Conservation (phyloP, 2,329 filamentous ascomycete species). For the Penicillium crustosum region DNA sequence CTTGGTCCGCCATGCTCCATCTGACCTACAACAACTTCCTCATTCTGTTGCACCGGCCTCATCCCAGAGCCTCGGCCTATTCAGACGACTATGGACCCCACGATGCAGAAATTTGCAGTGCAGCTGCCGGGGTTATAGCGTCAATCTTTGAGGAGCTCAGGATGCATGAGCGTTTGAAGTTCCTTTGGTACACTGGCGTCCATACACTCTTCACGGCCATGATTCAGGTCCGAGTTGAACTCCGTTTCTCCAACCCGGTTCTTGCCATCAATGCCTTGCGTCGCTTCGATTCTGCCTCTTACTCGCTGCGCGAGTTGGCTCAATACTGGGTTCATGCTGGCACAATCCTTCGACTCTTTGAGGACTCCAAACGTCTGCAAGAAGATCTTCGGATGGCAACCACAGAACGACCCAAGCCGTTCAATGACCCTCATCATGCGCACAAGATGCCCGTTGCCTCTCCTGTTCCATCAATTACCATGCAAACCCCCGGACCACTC, state of each 20-base stretch:
- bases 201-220: conserved; percentile 49
- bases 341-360: conserved; percentile 46
- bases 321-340: conserved; percentile 47
- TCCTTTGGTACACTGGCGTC: conserved; percentile 47
- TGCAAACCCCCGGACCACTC: conserved; percentile 24
- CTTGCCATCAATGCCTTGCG: conserved; percentile 48
- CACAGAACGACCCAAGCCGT: conserved; percentile 33
- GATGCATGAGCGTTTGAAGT: conserved; percentile 43
- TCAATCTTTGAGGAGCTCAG: conserved; percentile 48
- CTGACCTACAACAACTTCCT: conserved; percentile 49
- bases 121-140: conserved; percentile 46
- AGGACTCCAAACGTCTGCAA: conserved; percentile 45
- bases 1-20: conserved; percentile 48
- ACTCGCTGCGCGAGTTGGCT: conserved; percentile 44
- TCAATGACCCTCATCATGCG: conserved; percentile 13
- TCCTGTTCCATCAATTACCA: conserved; percentile 19
- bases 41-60: conserved; percentile 47
- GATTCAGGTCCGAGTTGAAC: conserved; percentile 49
- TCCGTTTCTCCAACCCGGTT: conserved; percentile 48
- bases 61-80: conserved; percentile 45
- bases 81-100: conserved; percentile 48
- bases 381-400: conserved; percentile 43
- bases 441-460: conserved; percentile 22
- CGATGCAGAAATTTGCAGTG: conserved; percentile 48
- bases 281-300: conserved; percentile 45